Percentiles rank a stretch among this genome's conserved stretches.
phyloP scores from a whole-genome alignment of 495 filamentous ascomycete species.

The Gamarada debralockiae region DNA sequence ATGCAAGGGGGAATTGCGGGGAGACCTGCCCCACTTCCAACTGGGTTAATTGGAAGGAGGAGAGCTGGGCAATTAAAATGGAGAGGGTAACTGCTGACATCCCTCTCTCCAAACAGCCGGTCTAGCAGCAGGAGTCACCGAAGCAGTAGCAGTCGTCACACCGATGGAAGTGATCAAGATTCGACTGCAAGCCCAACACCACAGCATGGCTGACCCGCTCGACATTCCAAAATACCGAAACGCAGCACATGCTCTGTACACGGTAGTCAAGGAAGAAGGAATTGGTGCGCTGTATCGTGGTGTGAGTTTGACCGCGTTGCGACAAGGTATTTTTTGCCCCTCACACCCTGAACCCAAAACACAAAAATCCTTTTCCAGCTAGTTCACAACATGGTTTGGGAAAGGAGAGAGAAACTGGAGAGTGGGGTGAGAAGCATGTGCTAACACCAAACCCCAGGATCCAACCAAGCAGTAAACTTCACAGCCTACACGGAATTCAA shows the following conservation, averaged over 20 bases:
- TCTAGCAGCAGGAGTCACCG: slow-evolving; percentile 87
- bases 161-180: slow-evolving; percentile 99
- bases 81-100: background rate
- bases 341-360: no score
- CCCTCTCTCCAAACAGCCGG: slow-evolving; percentile 58
- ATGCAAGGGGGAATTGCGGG: no score
- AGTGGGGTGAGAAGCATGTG: no score
- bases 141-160: slow-evolving; percentile 92
- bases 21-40: no score
- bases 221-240: slow-evolving; percentile 96
- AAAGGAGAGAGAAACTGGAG: background rate
- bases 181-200: slow-evolving; percentile 93
- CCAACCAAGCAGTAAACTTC: slow-evolving; percentile 98
- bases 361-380: background rate
- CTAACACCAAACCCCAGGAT: slow-evolving; percentile 30
- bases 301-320: slow-evolving; percentile 85
- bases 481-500: slow-evolving; percentile 96
- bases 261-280: slow-evolving; percentile 88
- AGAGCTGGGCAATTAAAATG: background rate
- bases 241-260: slow-evolving; percentile 92
- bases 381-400: no score
- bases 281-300: slow-evolving; percentile 84
- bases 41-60: background rate
- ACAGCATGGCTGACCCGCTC: slow-evolving; percentile 87
- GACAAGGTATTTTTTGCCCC: slow-evolving; percentile 57